Evolutionary conservation across 2,329 filamentous ascomycete genomes (phyloP).

Genomic region (Apiospora rasikravindrae): DNA sequence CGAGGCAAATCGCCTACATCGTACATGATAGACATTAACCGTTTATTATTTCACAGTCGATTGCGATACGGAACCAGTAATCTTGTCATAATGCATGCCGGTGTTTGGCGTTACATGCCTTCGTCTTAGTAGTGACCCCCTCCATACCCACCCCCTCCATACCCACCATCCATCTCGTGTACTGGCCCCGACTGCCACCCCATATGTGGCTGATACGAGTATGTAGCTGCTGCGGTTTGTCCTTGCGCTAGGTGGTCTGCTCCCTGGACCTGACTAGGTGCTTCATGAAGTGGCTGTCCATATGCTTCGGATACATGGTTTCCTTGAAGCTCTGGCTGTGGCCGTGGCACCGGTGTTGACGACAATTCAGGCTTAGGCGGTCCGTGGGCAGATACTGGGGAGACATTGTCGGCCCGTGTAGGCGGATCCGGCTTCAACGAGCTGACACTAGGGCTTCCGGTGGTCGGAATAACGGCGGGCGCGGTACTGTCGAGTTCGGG

Average conservation of each 20-base stretch:
- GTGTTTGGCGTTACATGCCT: neutral
- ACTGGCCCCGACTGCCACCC: conserved; percentile 36
- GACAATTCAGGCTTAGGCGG: conserved; percentile 28
- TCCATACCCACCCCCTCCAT: neutral
- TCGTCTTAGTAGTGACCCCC: neutral
- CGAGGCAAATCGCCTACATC: neutral
- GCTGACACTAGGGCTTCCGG: conserved; percentile 27
- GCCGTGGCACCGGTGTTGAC: conserved; percentile 27
- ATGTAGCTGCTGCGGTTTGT: conserved; percentile 22
- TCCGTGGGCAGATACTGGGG: conserved; percentile 31
- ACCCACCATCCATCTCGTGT: conserved; percentile 35
- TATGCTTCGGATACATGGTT: conserved; percentile 29
- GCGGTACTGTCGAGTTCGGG: conserved; percentile 34
- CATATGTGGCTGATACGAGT: conserved; percentile 30
- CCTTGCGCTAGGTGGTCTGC: conserved; percentile 28
- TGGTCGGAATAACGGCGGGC: conserved; percentile 18
- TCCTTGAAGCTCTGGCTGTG: conserved; percentile 27
- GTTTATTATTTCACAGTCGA: neutral
- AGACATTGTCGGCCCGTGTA: conserved; percentile 30
- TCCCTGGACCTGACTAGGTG: conserved; percentile 26
- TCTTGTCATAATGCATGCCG: neutral
- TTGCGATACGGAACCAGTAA: neutral
- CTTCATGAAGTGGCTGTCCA: conserved; percentile 32
- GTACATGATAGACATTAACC: neutral
- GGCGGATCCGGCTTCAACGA: conserved; percentile 22